Conservation (phyloP, 2,329 filamentous ascomycete genomes). For the Nothophaeocryptopus gaeumannii region DNA sequence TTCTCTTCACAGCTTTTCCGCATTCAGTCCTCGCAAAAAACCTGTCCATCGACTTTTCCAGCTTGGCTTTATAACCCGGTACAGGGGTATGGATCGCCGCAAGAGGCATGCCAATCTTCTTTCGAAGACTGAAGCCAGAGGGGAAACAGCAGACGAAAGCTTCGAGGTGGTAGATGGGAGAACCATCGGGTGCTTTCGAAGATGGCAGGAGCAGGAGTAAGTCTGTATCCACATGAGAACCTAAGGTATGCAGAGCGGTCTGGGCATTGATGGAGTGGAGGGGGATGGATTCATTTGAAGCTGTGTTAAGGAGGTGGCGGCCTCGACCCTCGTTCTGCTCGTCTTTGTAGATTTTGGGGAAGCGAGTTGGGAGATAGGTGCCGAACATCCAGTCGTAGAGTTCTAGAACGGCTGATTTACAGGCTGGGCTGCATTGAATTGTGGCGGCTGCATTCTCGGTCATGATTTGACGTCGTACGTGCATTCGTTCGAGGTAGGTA, state of each 20-base stretch:
- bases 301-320: constrained; percentile 42
- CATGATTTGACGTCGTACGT: constrained; percentile 50
- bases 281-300: constrained; percentile 45
- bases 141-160: constrained; percentile 59
- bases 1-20: constrained; percentile 55
- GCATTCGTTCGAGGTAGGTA: constrained; percentile 54
- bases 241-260: constrained; percentile 49
- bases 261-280: constrained; percentile 35
- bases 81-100: constrained; percentile 58
- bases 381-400: constrained; percentile 55
- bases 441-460: constrained; percentile 43
- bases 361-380: constrained; percentile 57
- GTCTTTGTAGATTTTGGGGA: constrained; percentile 47
- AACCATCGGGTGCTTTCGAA: constrained; percentile 22
- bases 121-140: constrained; percentile 55
- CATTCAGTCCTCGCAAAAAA: constrained; percentile 56
- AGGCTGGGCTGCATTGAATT: constrained; percentile 37
- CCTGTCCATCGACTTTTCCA: constrained; percentile 60
- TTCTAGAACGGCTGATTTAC: constrained; percentile 52
- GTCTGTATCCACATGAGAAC: constrained; percentile 57
- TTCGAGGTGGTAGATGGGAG: constrained; percentile 51
- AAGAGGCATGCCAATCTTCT: constrained; percentile 54
- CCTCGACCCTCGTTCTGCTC: constrained; percentile 20
- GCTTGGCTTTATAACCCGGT: constrained; percentile 55
- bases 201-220: constrained; percentile 57